Evolutionary conservation across 495 filamentous ascomycete species (phyloP).

Genomic region (Cairneyella variabilis): DNA sequence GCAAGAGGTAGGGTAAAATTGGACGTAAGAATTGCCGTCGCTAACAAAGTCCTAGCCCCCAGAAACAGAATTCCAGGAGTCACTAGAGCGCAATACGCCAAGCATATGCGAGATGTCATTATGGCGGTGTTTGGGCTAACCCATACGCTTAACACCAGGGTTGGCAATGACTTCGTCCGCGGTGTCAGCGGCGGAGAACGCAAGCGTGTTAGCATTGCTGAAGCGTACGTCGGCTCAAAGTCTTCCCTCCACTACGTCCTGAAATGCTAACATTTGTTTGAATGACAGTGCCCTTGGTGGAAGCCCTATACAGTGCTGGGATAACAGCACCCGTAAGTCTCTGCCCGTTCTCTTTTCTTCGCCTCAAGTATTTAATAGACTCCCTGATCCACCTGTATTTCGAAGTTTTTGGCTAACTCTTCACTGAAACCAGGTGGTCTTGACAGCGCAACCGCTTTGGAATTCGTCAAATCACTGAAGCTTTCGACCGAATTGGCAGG

Average conservation of each 20-base stretch:
- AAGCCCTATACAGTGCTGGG: slow-evolving; percentile 76
- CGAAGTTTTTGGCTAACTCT: too few species aligned
- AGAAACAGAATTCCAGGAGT: slow-evolving; percentile 52
- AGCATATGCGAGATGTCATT: slow-evolving; percentile 67
- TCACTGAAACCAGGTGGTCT: too few species aligned
- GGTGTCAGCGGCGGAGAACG: slow-evolving; percentile 81
- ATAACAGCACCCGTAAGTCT: slow-evolving; percentile 80
- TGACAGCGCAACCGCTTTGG: slow-evolving; percentile 76
- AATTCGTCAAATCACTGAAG: slow-evolving; percentile 68
- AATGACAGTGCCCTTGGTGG: slow-evolving; percentile 49
- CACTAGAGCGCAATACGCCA: slow-evolving; percentile 59
- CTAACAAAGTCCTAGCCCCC: slow-evolving; percentile 40
- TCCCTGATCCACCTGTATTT: too few species aligned
- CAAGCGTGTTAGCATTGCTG: slow-evolving; percentile 80
- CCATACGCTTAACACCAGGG: slow-evolving; percentile 71
- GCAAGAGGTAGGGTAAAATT: slow-evolving; percentile 62
- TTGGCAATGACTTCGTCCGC: slow-evolving; percentile 76
- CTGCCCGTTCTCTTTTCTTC: too few species aligned
- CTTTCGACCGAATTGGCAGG: slow-evolving; percentile 61
- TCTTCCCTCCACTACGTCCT: slow-evolving; percentile 18
- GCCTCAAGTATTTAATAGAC: too few species aligned
- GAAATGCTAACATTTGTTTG: not conserved
- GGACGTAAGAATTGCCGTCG: slow-evolving; percentile 18
- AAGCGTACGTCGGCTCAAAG: slow-evolving; percentile 42
- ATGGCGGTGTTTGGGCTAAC: slow-evolving; percentile 77